These are phyloP conservation scores for Sesbania bispinosa DNA, from an alignment of 306 rosid species.

Conservation along the genomic window DNA sequence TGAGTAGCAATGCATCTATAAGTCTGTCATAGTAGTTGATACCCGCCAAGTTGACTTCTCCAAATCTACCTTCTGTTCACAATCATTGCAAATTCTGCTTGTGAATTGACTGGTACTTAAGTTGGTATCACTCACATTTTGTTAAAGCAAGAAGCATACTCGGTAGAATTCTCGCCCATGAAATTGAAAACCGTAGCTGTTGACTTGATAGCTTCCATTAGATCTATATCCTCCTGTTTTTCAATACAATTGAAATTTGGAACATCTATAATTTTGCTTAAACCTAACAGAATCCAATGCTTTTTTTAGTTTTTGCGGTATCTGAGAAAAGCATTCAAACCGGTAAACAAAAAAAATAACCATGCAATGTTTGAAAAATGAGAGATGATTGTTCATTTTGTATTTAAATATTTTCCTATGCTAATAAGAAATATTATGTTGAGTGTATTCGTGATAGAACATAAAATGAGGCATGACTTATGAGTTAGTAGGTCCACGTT, in stretches of 20 bases:
- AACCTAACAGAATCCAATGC: background rate
- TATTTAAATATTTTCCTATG: background rate
- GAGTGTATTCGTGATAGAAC: background rate
- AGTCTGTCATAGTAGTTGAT: constrained; percentile 47
- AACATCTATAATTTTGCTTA: background rate
- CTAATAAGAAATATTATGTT: background rate
- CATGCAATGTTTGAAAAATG: background rate
- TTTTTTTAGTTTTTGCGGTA: background rate
- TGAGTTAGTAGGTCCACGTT: background rate
- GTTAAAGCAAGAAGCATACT: constrained; percentile 36
- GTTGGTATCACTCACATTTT: background rate
- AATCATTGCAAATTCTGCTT: constrained; percentile 9
- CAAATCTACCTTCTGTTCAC: constrained; percentile 60
- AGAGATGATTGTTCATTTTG: background rate
- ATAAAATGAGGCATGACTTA: background rate
- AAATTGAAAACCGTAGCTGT: constrained; percentile 67
- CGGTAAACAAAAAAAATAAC: background rate
- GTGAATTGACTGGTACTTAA: constrained; percentile 9
- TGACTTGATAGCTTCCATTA: constrained; percentile 55
- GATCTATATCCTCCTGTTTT: constrained; percentile 66
- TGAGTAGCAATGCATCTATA: constrained; percentile 47
- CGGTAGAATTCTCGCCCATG: constrained; percentile 84
- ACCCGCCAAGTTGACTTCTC: too few species aligned
- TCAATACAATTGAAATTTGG: background rate
- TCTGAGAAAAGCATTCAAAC: background rate